phyloP scores from a whole-genome alignment of 352 stramenopile species.

The Pythium aristosporum region DNA sequence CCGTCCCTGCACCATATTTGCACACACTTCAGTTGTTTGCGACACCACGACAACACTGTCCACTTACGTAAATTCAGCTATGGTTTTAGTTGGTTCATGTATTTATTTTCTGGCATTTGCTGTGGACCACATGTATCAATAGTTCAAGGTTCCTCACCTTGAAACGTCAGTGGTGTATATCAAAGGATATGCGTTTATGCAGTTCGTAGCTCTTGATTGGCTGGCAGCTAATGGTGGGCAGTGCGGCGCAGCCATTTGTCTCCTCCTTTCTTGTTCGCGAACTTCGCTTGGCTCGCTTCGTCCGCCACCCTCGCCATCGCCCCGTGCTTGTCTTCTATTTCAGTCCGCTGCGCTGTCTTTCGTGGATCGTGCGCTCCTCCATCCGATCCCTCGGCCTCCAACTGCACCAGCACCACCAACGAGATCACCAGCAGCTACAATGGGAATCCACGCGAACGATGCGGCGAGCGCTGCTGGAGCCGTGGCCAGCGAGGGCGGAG shows the following conservation, averaged over 20 bases:
- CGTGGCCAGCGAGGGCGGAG: slow-evolving; percentile 28
- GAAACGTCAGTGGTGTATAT: slow-evolving; percentile 7
- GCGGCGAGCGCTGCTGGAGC: slow-evolving; percentile 14
- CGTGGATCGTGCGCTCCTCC: neutral
- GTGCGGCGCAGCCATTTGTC: slow-evolving; percentile 26
- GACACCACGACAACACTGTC: neutral
- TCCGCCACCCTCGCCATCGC: neutral
- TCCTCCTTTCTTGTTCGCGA: neutral
- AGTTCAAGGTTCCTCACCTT: neutral
- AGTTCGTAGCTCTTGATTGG: slow-evolving; percentile 27
- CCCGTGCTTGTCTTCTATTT: neutral
- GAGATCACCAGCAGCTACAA: slow-evolving; percentile 4
- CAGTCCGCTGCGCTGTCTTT: neutral
- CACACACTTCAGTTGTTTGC: neutral
- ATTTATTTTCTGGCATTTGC: neutral
- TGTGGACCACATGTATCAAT: slow-evolving; percentile 21
- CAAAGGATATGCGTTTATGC: slow-evolving; percentile 13
- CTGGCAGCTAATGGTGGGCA: slow-evolving; percentile 27
- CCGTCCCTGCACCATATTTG: neutral
- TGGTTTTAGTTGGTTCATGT: neutral
- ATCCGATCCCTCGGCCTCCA: slow-evolving; percentile 1
- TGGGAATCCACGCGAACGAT: slow-evolving; percentile 42
- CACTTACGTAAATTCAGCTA: slow-evolving; percentile 4
- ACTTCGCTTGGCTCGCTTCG: slow-evolving; percentile 1
- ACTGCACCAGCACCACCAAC: neutral